Conservation (phyloP, 1,284 basidiomycete species). For the Puccinia triticina region DNA sequence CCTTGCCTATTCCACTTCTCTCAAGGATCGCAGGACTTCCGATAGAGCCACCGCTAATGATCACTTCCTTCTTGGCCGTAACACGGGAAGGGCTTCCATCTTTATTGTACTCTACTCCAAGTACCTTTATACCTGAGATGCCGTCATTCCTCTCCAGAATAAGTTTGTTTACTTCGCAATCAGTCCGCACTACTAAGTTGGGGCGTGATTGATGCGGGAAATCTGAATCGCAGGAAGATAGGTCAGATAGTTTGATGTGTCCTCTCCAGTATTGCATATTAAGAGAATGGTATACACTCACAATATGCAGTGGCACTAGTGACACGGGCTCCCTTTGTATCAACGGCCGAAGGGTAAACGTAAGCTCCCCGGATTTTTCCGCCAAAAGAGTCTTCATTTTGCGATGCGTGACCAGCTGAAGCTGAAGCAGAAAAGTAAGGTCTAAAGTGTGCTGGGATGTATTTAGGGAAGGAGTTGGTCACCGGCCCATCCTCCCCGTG, state of each 20-base stretch:
- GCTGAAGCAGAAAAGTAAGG: constrained; percentile 17
- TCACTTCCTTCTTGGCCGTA: constrained; percentile 54
- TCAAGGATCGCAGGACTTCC: constrained; percentile 58
- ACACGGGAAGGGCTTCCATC: constrained; percentile 19
- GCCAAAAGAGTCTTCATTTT: constrained; percentile 7
- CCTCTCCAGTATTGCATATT: background rate
- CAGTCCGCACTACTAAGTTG: constrained; percentile 28
- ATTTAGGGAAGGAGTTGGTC: constrained; percentile 35
- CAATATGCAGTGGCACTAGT: constrained; percentile 50
- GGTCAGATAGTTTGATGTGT: no score
- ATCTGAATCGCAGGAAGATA: background rate
- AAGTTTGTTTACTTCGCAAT: constrained; percentile 28
- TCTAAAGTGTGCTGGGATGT: constrained; percentile 29
- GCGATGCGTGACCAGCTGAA: background rate
- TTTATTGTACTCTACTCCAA: constrained; percentile 31
- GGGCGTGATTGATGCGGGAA: constrained; percentile 21
- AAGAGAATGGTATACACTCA: background rate
- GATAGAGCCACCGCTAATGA: constrained; percentile 56
- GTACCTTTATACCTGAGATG: background rate
- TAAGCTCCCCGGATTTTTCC: constrained; percentile 35
- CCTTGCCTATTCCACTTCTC: constrained; percentile 56
- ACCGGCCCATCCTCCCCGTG: constrained; percentile 15
- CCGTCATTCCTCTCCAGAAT: background rate
- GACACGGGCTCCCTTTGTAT: constrained; percentile 25
- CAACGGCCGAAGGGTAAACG: constrained; percentile 35